Conservation (phyloP, 2,329 filamentous ascomycete genomes). For the Bertia moriformis region DNA sequence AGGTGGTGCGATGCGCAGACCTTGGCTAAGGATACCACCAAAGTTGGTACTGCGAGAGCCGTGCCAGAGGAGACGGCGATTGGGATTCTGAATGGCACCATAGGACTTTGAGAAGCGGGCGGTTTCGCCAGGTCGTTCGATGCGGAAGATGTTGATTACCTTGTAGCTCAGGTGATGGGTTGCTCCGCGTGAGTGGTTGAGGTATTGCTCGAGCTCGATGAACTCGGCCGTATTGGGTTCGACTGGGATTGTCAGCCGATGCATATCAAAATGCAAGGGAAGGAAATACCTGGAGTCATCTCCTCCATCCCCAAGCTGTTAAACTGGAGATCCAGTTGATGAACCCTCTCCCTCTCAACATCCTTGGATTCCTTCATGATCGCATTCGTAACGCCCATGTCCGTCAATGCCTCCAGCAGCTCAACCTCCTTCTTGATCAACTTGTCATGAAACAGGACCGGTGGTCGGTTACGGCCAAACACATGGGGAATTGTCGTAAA, state of each 20-base stretch:
- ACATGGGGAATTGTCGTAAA: slow-evolving; percentile 71
- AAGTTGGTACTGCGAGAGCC: slow-evolving; percentile 74
- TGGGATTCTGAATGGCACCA: slow-evolving; percentile 30
- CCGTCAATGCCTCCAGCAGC: slow-evolving; percentile 64
- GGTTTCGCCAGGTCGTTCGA: slow-evolving; percentile 60
- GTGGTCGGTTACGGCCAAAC: slow-evolving; percentile 62
- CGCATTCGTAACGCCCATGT: slow-evolving; percentile 69
- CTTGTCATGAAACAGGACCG: slow-evolving; percentile 40
- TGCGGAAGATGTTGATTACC: slow-evolving; percentile 67
- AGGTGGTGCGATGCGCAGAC: slow-evolving; percentile 75
- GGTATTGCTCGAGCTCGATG: slow-evolving; percentile 47
- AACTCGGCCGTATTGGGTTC: slow-evolving; percentile 47
- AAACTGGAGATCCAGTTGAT: slow-evolving; percentile 57
- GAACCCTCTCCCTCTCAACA: not conserved
- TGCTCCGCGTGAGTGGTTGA: slow-evolving; percentile 47
- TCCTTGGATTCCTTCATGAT: slow-evolving; percentile 53
- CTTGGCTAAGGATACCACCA: slow-evolving; percentile 74
- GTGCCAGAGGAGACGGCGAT: slow-evolving; percentile 74
- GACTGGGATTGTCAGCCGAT: slow-evolving; percentile 18
- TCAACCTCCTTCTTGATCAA: slow-evolving; percentile 64
- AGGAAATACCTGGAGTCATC: slow-evolving; percentile 43
- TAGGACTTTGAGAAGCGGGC: slow-evolving; percentile 49
- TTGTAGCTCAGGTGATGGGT: slow-evolving; percentile 43
- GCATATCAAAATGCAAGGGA: not conserved
- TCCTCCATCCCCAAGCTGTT: slow-evolving; percentile 57